Percentiles rank a stretch among this genome's conserved stretches.
Conservation (phyloP, 805 yeast genomes). For the Pichia californica region DNA sequence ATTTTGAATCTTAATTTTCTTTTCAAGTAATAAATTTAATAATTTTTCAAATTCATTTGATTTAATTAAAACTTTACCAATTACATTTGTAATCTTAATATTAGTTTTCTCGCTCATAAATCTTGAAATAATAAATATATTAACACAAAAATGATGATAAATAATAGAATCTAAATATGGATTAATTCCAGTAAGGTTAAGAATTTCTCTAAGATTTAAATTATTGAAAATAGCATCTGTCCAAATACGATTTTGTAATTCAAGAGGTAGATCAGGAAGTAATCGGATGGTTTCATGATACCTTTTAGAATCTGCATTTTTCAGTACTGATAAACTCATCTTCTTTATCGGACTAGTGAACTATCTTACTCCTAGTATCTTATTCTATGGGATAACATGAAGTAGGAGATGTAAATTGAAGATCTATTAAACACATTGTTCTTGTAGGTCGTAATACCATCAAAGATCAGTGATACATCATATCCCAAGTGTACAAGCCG, state of each 20-base stretch:
- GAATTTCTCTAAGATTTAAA: background rate
- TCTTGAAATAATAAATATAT: constrained; percentile 4
- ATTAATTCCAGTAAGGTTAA: background rate
- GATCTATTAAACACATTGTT: no score
- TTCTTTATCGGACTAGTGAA: no score
- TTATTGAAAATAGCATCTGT: background rate
- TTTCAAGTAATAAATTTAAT: background rate
- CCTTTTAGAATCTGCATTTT: background rate
- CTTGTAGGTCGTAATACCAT: no score
- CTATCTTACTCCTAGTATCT: no score
- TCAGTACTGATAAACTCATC: background rate
- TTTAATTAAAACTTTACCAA: constrained; percentile 1
- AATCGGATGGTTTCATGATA: background rate
- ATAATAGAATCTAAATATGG: background rate
- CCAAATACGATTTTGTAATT: constrained; percentile 7
- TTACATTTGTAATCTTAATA: background rate
- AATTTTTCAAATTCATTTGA: background rate
- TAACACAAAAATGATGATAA: background rate
- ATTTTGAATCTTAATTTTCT: constrained; percentile 1
- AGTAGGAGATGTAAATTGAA: no score
- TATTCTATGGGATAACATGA: no score
- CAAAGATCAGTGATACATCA: no score
- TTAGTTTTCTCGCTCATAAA: background rate
- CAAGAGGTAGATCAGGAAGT: constrained; percentile 3
- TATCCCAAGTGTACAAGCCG: background rate